These are phyloP conservation scores for Fusarium haematococcum DNA, from an alignment of 2,329 filamentous ascomycete genomes.

Conservation along the genomic window DNA sequence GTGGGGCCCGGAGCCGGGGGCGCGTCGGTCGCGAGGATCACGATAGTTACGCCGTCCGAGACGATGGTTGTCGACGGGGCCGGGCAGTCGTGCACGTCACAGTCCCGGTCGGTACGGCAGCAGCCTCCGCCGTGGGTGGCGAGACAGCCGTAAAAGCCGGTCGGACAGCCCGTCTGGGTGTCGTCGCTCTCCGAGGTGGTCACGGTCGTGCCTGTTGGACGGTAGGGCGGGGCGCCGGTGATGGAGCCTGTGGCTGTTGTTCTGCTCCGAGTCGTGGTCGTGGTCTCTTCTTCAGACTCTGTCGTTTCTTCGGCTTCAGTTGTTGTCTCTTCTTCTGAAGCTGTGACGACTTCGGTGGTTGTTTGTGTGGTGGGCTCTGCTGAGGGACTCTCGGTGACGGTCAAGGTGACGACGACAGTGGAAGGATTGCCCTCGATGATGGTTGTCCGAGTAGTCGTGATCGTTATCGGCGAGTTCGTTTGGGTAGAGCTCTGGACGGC, in stretches of 20 bases:
- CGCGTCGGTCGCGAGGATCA: conserved; percentile 67
- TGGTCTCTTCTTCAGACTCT: conserved; percentile 1
- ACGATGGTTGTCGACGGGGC: conserved; percentile 72
- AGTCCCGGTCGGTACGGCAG: conserved; percentile 89
- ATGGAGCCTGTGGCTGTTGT: conserved; percentile 50
- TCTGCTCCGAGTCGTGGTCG: conserved; percentile 4
- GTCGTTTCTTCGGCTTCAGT: conserved; percentile 4
- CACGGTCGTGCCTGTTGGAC: conserved; percentile 55
- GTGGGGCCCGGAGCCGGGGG: conserved; percentile 55
- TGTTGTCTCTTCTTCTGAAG: conserved; percentile 28
- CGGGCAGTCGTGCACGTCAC: conserved; percentile 83
- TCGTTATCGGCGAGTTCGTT: conserved; percentile 41
- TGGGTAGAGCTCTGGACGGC: conserved; percentile 32
- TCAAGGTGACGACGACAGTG: conserved; percentile 56
- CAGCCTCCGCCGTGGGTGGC: conserved; percentile 87
- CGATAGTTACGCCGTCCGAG: conserved; percentile 76
- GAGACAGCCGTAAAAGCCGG: conserved; percentile 90
- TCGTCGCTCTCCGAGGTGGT: conserved; percentile 47
- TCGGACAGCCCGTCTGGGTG: conserved; percentile 73
- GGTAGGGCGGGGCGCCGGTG: conserved; percentile 59
- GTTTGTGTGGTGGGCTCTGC: conserved; percentile 54
- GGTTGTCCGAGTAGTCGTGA: conserved; percentile 56
- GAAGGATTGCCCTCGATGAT: conserved; percentile 51
- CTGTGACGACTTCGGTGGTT: conserved; percentile 49
- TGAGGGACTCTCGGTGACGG: conserved; percentile 52